Evolutionary conservation across 2,329 filamentous ascomycete species (phyloP), one percentile per base, ranked within the genome.

Genomic region (Fusarium chuoi): DNA sequence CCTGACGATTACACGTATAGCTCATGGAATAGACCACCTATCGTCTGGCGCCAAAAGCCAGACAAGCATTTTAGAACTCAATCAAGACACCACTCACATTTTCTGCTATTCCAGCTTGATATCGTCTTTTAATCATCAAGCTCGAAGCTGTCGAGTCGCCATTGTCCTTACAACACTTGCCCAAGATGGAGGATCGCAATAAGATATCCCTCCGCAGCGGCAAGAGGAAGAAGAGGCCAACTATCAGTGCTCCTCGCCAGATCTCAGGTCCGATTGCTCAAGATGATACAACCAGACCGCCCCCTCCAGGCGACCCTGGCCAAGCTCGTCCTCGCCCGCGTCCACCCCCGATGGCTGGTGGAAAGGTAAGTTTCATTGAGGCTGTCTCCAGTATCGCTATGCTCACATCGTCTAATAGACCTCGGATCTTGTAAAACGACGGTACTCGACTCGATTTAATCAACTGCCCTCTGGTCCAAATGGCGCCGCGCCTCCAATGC

Each of bases 371-470:
- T 49, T 65, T 48, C 46, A 65, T 70, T 42, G 42, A 41, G 46
- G 39, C 18, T 41, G 17, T 36, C 33, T 61, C 73, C 41, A 67
- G 52, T 56, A 22, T 56, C 18, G 22, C 41, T 48, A 74, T 73
- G 36, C 73, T 77, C 17, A 78, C 61, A 20, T 49, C 74, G 77
- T 33, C 57, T 30, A 46, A 8, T 81, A 91, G 89, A 92, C 90
- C 3, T 89, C 89, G 30, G 96, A 99, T 82, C 87, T 98, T 61
- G 95, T 99, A 67, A 98, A 98, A 85, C 90, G 95, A 77, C 89
- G 96, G 77, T 99, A 98, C 83, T 98, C 96, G 44, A 95, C 95
- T 46, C 92, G 96, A 69, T 97, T 98, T 82, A 96, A 95, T 78
- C 91, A 93, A 74, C 83, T 92, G 2, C 93, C 93, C 3, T 85